A percentile compares a stretch with the other conserved stretches of the same genome.
These are phyloP conservation scores for Bryum argenteum DNA, from an alignment of 225 moss, liverwort and hornwort genomes.

Conservation along the genomic window DNA sequence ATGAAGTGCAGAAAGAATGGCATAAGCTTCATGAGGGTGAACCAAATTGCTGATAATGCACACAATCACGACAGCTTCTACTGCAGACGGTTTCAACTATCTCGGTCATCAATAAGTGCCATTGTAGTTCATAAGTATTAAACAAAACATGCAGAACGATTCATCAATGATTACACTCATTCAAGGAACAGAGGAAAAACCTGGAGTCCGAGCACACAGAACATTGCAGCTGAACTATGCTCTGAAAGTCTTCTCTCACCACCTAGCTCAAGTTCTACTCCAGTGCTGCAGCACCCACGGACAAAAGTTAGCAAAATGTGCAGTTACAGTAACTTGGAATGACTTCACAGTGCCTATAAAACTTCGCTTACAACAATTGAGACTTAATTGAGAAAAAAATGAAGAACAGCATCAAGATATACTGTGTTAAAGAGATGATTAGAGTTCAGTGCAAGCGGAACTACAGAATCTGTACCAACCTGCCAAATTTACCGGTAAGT, in stretches of 20 bases:
- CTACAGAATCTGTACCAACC: slow-evolving; percentile 40
- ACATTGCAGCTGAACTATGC: slow-evolving; percentile 95
- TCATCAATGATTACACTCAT: background rate
- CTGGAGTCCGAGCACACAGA: slow-evolving; percentile 87
- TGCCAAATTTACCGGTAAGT: slow-evolving; percentile 84
- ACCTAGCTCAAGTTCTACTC: slow-evolving; percentile 86
- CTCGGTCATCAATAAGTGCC: background rate
- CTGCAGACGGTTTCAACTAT: background rate
- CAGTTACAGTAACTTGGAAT: background rate
- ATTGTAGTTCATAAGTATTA: background rate
- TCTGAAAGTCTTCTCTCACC: slow-evolving; percentile 97
- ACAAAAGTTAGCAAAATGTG: background rate
- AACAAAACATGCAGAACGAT: background rate
- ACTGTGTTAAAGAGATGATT: background rate
- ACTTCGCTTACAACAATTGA: background rate
- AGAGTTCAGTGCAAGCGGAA: background rate
- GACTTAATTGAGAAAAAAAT: background rate
- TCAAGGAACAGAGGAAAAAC: slow-evolving; percentile 29
- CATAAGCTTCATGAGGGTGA: slow-evolving; percentile 1
- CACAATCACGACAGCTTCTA: slow-evolving; percentile 10
- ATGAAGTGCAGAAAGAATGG: slow-evolving; percentile 12
- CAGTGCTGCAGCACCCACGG: slow-evolving; percentile 63
- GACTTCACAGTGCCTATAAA: background rate
- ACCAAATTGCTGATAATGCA: background rate
- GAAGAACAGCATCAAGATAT: background rate